Base-by-base conservation (phyloP, 345 rosid genomes). In the Gossypium longicalyx region DNA sequence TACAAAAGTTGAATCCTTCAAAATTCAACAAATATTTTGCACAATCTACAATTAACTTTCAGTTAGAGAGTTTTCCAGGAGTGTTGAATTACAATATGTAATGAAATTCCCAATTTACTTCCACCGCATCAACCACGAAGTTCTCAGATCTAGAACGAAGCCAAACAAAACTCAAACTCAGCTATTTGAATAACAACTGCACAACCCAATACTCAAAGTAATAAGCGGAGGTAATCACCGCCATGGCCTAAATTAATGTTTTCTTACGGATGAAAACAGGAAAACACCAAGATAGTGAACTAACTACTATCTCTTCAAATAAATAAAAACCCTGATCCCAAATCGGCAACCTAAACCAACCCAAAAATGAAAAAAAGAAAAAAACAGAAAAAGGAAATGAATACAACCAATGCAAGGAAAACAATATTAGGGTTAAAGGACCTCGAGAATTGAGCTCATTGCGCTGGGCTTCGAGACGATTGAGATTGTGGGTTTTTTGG, bases 381-480 rank as follows among this genome's bases (percentile, higher is more conserved):
- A n/a, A n/a, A n/a, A n/a, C n/a, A 20, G 8, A 2, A 20, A 56
- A 4, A 29, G 2, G 17, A 15, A 16, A 38, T 16, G 2, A 7
- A 62, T 19, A 9, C 25, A 64, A 68, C 15, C 22, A 2, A 25
- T 2, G 10, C 7, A 12, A 67, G 8, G 2, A 41, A 44, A 19
- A 19, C 2, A 67, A 12, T 2, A 51, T 51, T 51, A 64, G 70
- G 52, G 29, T 22, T 45, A 20, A 67, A 67, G 53, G 5, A 93
- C 99, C 99, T 80, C 90, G 76, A n/a, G 98, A 89, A 82, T 95
- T 93, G 79, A 95, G 93, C 53, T 91, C 98, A 56, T 95, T 95
- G 43, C 98, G 92, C 80, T 93, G 99, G 66, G 99, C 99, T 78
- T 95, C 96, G 15, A 93, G 97, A 29, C 98, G 99, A 83, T 95